These are phyloP conservation scores for Vitis cinerea DNA, from an alignment of 164 flowering plant genomes.

Conservation along the genomic window DNA sequence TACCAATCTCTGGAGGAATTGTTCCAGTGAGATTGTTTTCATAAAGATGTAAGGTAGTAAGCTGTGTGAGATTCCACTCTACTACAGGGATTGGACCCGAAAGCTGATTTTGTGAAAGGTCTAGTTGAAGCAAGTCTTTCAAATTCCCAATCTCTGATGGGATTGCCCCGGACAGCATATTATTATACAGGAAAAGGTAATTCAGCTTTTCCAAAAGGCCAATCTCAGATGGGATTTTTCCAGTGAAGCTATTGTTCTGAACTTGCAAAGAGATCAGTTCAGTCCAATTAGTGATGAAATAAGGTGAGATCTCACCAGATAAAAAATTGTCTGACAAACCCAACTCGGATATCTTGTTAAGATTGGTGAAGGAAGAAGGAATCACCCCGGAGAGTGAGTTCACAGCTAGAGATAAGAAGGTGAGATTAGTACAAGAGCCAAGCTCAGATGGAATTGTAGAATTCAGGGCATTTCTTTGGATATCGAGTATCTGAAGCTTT, in stretches of 20 bases:
- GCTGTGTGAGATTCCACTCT: constrained; percentile 27
- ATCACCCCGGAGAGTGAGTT: constrained; percentile 39
- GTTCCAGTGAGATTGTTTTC: constrained; percentile 31
- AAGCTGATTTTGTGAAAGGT: constrained; percentile 55
- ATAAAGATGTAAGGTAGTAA: constrained; percentile 22
- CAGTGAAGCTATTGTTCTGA: constrained; percentile 39
- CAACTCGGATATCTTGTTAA: constrained; percentile 29
- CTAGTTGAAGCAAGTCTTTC: constrained; percentile 23
- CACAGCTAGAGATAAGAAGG: constrained; percentile 37
- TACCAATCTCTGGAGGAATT: constrained; percentile 39
- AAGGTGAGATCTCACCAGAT: constrained; percentile 36
- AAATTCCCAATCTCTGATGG: constrained; percentile 45
- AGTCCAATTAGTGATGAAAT: constrained; percentile 32
- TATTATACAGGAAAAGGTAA: constrained; percentile 36
- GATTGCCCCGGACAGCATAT: constrained; percentile 40
- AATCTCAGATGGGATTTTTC: constrained; percentile 48
- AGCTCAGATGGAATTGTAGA: constrained; percentile 54
- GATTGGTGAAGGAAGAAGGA: constrained; percentile 45
- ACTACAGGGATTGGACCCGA: constrained; percentile 50
- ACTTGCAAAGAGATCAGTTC: constrained; percentile 37
- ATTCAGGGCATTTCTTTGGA: constrained; percentile 31
- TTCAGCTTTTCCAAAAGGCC: constrained; percentile 36
- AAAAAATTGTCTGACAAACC: constrained; percentile 41
- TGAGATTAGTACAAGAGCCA: constrained; percentile 47
- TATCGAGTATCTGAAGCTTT: constrained; percentile 36